Conservation (phyloP, 805 yeast genomes). For the Pichia occidentalis region DNA sequence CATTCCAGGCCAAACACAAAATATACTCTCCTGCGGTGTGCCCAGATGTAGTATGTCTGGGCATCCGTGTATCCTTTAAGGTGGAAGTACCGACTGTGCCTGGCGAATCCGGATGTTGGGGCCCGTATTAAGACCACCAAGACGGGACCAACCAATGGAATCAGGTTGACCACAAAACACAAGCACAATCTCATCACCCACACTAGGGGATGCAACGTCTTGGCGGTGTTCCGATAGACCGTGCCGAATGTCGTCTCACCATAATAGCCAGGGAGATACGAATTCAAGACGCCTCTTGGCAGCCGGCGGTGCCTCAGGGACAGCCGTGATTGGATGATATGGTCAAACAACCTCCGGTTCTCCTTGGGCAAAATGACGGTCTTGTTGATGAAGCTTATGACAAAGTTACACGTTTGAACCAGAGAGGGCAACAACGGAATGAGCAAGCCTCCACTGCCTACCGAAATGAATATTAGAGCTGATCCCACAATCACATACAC, state of each 20-base stretch:
- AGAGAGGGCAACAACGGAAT: conserved; percentile 22
- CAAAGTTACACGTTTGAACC: conserved; percentile 27
- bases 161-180: conserved; percentile 35
- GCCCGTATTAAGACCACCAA: conserved; percentile 45
- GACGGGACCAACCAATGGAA: conserved; percentile 59
- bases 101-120: conserved; percentile 44
- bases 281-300: conserved; percentile 22
- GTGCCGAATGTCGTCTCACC: conserved; percentile 26
- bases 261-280: conserved; percentile 20
- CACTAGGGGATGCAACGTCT: conserved; percentile 31
- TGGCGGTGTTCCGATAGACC: conserved; percentile 14
- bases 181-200: conserved; percentile 34
- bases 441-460: conserved; percentile 22
- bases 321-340: conserved; percentile 21
- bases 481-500: conserved; percentile 18
- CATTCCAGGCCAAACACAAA: conserved; percentile 48
- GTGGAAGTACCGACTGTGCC: conserved; percentile 51
- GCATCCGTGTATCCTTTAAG: conserved; percentile 44
- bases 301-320: conserved; percentile 19
- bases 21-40: conserved; percentile 29
- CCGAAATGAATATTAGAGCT: conserved; percentile 14
- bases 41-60: conserved; percentile 36
- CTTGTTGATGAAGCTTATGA: conserved; percentile 27
- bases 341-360: conserved; percentile 28
- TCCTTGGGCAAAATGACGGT: conserved; percentile 29